Conservation (phyloP, 1,139 yeast genomes). For the Zygosaccharomyces pseudobailii region DNA sequence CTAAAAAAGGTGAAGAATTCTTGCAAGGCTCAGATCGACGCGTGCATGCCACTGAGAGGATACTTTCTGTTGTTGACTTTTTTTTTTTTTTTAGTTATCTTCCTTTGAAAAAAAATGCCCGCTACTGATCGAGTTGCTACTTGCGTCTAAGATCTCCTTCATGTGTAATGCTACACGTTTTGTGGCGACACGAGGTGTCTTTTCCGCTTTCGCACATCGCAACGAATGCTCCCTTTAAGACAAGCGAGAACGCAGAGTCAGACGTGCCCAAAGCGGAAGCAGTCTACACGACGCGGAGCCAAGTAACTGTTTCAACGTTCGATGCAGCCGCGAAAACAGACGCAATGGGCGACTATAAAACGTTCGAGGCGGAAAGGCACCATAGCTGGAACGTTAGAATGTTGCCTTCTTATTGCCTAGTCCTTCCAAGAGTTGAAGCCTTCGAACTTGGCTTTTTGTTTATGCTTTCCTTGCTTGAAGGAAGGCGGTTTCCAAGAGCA, state of each 20-base stretch:
- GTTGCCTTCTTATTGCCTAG: too few relatives aligned
- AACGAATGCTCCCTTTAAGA: not conserved
- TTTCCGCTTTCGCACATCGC: not conserved
- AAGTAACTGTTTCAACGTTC: not conserved
- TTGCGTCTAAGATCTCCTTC: not conserved
- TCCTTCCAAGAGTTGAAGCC: too few relatives aligned
- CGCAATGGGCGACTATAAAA: too few relatives aligned
- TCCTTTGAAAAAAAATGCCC: not conserved
- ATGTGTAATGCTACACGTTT: not conserved
- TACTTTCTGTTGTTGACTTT: not conserved
- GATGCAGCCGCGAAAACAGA: not conserved
- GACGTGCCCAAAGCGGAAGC: not conserved
- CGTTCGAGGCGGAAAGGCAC: too few relatives aligned
- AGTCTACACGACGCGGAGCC: not conserved
- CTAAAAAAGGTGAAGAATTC: not conserved
- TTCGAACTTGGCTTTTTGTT: too few relatives aligned
- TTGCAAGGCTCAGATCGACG: not conserved
- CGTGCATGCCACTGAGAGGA: not conserved
- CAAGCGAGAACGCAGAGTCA: not conserved
- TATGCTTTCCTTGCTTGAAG: too few relatives aligned
- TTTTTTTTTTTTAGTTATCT: not conserved
- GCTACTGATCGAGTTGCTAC: not conserved
- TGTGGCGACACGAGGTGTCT: not conserved
- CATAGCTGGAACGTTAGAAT: too few relatives aligned
- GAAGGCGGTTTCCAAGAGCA: too few relatives aligned